These are phyloP conservation scores for Moricandia arvensis DNA, from an alignment of 345 rosid species.

Conservation along the genomic window DNA sequence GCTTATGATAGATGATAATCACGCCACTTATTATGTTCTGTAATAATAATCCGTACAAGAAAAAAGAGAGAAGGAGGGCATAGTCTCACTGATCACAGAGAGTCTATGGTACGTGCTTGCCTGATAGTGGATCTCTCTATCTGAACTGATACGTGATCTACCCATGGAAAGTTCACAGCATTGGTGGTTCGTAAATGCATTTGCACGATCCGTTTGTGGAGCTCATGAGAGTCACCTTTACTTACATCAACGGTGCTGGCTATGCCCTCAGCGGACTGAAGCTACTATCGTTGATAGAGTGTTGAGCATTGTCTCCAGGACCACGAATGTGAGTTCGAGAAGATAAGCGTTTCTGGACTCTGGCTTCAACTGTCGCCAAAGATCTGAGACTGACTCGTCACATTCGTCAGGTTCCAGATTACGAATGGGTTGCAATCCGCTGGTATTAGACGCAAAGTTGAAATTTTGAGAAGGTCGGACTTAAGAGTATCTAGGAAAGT, in stretches of 20 bases:
- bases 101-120: constrained; percentile 28
- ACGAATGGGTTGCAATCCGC: constrained; percentile 62
- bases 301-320: constrained; percentile 29
- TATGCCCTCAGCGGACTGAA: constrained; percentile 70
- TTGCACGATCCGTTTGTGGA: constrained; percentile 61
- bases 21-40: no score
- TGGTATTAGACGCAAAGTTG: constrained; percentile 38
- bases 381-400: constrained; percentile 94
- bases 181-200: constrained; percentile 45
- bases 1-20: no score
- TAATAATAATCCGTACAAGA: no score
- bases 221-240: constrained; percentile 69
- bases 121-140: constrained; percentile 18
- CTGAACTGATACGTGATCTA: not conserved
- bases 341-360: constrained; percentile 66
- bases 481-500: constrained; percentile 47
- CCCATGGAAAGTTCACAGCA: constrained; percentile 7
- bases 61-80: constrained; percentile 10
- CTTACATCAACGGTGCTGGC: constrained; percentile 55
- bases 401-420: constrained; percentile 59
- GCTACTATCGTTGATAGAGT: constrained; percentile 49
- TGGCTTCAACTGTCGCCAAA: constrained; percentile 96
- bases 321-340: constrained; percentile 55
- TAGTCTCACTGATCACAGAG: constrained; percentile 28
- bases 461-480: constrained; percentile 31